Base-by-base conservation (phyloP, 257 asterid genomes). In the Scutellaria minor region DNA sequence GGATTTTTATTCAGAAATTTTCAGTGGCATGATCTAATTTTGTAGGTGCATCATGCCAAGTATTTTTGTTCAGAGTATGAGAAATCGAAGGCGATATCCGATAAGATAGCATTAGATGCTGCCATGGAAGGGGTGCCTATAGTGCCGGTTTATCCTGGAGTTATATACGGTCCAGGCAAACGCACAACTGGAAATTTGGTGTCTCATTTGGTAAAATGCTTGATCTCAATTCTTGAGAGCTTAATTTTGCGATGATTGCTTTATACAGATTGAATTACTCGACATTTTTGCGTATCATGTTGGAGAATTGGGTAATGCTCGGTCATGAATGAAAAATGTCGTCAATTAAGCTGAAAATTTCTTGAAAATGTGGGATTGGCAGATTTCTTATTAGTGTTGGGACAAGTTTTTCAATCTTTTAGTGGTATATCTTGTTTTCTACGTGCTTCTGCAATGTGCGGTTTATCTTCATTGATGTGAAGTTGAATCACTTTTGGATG, bases 141-240 rank as follows among this genome's bases (percentile, higher is more conserved):
- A 35, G 85, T 91, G 82, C 89, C 86, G 6, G 89, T 91, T 74
- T 94, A 94, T 78, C 98, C 98, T 0, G 97, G 98, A 76, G 98
- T 94, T 71, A 80, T 94, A 55, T 94, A 91, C 74, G 98, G 98
- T 42, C 87, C 95, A 0, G 98, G 98, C 56, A 94, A 94, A 81
- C 81, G 88, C 46, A 88, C 98, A 9, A 76, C 88, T 68, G 97
- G 96, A 75, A 91, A 94, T 81, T 64, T 83, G 45, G 82, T 94
- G 58, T 91, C 97, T 1, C 85, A 80, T 52, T 4, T 92, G 98
- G 98, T 92, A 88, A 82, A 42, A 5, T 45, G 47, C 55, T 52
- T 61, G 37, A 56, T 74, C 41, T 77, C 62, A 74, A 47, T 58
- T 70, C 56, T n/a, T 42, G 59, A 11, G 67, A 68, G 72, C 64